Evolutionary conservation across 2,329 filamentous ascomycete genomes (phyloP), one percentile per base, ranked within the genome.

Genomic region (Paecilomyces formosus): DNA sequence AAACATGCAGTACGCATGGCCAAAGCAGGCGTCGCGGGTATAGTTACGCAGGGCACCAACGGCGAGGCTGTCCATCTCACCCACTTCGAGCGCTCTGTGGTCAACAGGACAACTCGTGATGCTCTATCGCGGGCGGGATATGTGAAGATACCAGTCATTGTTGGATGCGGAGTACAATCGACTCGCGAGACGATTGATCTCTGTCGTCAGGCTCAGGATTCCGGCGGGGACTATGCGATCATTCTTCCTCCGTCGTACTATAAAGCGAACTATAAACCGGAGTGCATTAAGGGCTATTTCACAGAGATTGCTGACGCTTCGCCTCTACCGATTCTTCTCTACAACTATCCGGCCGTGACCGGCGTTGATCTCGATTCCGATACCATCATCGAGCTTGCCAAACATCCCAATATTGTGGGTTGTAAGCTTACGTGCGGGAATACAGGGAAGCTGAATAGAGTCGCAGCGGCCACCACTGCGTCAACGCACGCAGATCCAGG

Each of bases 221-320:
- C 82, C 54, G 88, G 88, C 60, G 87, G 85, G 63, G 84, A 89
- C 73, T 88, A 86, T 66, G 87, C 86, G 7, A 78, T 91, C 55
- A 81, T 90, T 11, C 79, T 90, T 35, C 86, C 88, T n/a, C 88
- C 87, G 4, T 83, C 82, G 28, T 90, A 89, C 75, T 89, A 89
- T 74, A 80, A 82, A 31, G 70, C 81, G 11, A 76, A 88, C 35
- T 86, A 88, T 71, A 82, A 79, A 22, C 78, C 82, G 9, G 77
- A 81, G 1, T 81, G 80, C 0, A 73, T 84, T 55, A 67, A 81
- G 45, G 76, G 79, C 21, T 89, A 83, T 72, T 90, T 88, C 76
- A 77, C 72, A 35, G 76, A 81, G 28, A 84, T 85, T 1, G 85
- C 84, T 7, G 73, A 77, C 49, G 75, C 77, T 2, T 81, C 77